These are phyloP conservation scores for Colletotrichum cuscutae DNA, from an alignment of 2,329 filamentous ascomycete genomes.

Conservation along the genomic window DNA sequence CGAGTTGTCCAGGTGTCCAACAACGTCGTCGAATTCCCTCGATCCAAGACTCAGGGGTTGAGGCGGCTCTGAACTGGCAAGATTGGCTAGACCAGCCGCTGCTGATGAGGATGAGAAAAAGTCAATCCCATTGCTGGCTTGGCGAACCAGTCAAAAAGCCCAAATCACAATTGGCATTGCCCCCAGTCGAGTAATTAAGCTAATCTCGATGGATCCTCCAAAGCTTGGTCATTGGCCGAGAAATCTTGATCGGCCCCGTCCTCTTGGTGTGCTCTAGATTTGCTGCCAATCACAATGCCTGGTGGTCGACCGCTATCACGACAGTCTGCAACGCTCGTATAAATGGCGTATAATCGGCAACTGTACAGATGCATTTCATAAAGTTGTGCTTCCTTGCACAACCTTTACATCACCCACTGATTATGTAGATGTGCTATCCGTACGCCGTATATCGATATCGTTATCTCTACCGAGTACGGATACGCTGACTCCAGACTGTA, in stretches of 20 bases:
- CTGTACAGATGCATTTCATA: slow-evolving; percentile 5
- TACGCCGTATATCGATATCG: not conserved
- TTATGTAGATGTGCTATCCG: not conserved
- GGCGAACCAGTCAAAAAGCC: slow-evolving; percentile 8
- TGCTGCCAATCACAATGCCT: slow-evolving; percentile 16
- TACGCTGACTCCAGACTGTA: too few species aligned
- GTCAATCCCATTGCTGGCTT: slow-evolving; percentile 17
- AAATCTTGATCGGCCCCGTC: not conserved
- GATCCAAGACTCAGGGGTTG: not conserved
- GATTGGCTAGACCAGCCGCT: not conserved
- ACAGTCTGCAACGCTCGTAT: slow-evolving; percentile 6
- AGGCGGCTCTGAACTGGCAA: not conserved
- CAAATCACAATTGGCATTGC: slow-evolving; percentile 12
- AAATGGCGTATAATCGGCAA: slow-evolving; percentile 11
- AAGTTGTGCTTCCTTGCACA: not conserved
- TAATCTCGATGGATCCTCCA: slow-evolving; percentile 29
- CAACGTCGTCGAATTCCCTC: not conserved
- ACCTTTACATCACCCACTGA: not conserved
- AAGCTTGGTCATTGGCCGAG: slow-evolving; percentile 34
- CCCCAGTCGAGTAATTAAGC: slow-evolving; percentile 24
- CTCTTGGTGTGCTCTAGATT: not conserved
- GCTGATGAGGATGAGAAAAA: not conserved
- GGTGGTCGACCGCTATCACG: not conserved
- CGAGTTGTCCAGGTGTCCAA: not conserved
- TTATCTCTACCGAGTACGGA: too few species aligned